A percentile compares a stretch with the other conserved stretches of the same genome.
Evolutionary conservation across 305 asterid genomes (phyloP).

Genomic region (Solanum hybrid): DNA sequence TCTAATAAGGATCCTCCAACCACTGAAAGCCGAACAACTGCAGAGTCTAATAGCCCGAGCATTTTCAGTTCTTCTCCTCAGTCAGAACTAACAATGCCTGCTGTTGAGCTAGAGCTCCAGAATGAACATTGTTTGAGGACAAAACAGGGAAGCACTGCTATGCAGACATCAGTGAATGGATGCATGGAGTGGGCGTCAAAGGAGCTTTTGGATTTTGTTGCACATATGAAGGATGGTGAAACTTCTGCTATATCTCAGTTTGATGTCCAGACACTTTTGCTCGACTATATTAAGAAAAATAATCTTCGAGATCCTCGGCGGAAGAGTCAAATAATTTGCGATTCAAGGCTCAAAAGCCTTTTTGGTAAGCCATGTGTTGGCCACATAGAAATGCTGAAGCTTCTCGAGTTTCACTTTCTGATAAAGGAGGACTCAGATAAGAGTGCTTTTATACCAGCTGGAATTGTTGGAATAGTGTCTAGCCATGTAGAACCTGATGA

Average conservation of each 20-base stretch:
- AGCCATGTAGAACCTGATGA: constrained; percentile 34
- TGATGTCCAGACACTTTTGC: constrained; percentile 63
- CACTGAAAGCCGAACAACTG: constrained; percentile 17
- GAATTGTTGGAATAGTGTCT: constrained; percentile 44
- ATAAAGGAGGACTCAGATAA: constrained; percentile 51
- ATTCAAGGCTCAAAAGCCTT: constrained; percentile 58
- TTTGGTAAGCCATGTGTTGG: constrained; percentile 86
- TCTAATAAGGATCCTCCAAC: constrained; percentile 21
- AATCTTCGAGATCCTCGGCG: constrained; percentile 74
- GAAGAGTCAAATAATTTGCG: constrained; percentile 83
- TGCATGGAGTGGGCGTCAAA: constrained; percentile 30
- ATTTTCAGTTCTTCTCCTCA: constrained; percentile 2
- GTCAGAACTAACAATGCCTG: background rate
- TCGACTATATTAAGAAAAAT: constrained; percentile 68
- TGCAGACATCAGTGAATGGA: constrained; percentile 8
- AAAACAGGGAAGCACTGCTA: background rate
- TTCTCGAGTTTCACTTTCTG: constrained; percentile 75
- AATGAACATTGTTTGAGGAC: constrained; percentile 6
- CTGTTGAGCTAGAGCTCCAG: background rate
- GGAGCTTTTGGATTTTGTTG: constrained; percentile 58
- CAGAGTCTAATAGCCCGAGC: background rate
- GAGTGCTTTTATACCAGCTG: constrained; percentile 63
- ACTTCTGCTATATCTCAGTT: constrained; percentile 44
- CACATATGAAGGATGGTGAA: constrained; percentile 74
- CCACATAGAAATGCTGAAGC: constrained; percentile 89